A percentile compares a stretch with the other conserved stretches of the same genome.
These are phyloP conservation scores for Tetrahymena malaccensis DNA, from an alignment of 73 alveolate species.

Conservation along the genomic window DNA sequence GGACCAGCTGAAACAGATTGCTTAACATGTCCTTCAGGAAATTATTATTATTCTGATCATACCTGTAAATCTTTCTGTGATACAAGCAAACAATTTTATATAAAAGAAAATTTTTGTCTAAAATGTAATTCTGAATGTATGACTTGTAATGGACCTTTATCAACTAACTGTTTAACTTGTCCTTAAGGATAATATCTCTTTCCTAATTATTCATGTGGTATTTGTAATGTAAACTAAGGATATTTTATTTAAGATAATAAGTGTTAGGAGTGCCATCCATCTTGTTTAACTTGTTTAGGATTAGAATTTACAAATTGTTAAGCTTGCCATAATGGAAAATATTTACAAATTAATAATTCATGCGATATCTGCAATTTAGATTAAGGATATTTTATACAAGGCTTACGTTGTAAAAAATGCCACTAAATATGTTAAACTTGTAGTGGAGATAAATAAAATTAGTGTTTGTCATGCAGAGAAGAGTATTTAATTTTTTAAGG, in stretches of 20 bases:
- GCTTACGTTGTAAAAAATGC: background rate
- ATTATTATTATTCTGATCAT: background rate
- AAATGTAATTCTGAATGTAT: background rate
- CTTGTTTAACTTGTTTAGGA: background rate
- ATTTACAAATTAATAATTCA: background rate
- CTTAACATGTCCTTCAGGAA: background rate
- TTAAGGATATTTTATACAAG: background rate
- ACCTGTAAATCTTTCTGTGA: background rate
- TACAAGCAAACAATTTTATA: background rate
- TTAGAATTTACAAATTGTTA: background rate
- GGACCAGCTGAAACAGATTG: background rate
- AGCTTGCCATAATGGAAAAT: background rate
- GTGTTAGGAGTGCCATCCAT: background rate
- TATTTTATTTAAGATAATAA: background rate
- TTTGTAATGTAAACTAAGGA: background rate
- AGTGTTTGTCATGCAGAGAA: background rate
- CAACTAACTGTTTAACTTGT: background rate
- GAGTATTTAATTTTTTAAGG: background rate
- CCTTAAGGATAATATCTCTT: background rate
- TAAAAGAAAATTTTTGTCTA: background rate
- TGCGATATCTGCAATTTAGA: background rate
- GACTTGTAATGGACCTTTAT: background rate
- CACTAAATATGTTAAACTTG: background rate
- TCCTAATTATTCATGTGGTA: background rate
- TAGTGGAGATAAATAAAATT: background rate